These are phyloP conservation scores for Lentithecium fluviatile DNA, from an alignment of 495 filamentous ascomycete species.

Conservation along the genomic window DNA sequence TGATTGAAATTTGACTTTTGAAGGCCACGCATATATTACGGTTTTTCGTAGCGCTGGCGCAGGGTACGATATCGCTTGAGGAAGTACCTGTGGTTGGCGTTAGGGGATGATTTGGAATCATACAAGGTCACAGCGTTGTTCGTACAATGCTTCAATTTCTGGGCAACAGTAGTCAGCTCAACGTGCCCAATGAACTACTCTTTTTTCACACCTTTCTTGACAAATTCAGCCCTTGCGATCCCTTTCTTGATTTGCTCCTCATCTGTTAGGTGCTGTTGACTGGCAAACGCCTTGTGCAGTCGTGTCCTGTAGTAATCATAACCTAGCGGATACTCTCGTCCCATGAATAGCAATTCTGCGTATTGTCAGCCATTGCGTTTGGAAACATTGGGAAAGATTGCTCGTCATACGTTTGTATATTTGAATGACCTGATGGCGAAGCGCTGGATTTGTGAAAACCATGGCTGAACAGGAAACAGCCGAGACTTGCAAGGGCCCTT, in stretches of 20 bases:
- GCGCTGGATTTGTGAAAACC: conserved; percentile 40
- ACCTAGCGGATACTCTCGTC: conserved; percentile 83
- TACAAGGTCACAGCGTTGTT: not conserved
- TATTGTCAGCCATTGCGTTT: conserved; percentile 13
- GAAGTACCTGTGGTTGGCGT: conserved; percentile 68
- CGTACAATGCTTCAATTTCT: conserved; percentile 93
- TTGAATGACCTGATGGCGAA: conserved; percentile 77
- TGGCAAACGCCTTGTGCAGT: conserved; percentile 80
- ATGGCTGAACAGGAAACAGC: conserved; percentile 39
- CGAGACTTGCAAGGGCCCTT: no score
- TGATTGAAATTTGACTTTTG: not conserved
- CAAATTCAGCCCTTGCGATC: conserved; percentile 77
- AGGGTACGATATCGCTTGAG: conserved; percentile 90
- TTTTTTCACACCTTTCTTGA: conserved; percentile 72
- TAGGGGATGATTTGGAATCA: conserved; percentile 22
- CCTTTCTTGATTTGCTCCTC: conserved; percentile 71
- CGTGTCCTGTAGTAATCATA: conserved; percentile 79
- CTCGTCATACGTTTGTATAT: conserved; percentile 80
- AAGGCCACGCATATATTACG: conserved; percentile 11
- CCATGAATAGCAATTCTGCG: conserved; percentile 78
- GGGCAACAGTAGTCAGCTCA: conserved; percentile 6
- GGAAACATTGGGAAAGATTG: conserved; percentile 1
- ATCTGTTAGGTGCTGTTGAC: conserved; percentile 66
- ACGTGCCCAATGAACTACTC: not conserved
- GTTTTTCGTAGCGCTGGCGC: conserved; percentile 70